Evolutionary conservation across 441 rosid genomes (phyloP).

Genomic region (Hypseocharis bilobata): DNA sequence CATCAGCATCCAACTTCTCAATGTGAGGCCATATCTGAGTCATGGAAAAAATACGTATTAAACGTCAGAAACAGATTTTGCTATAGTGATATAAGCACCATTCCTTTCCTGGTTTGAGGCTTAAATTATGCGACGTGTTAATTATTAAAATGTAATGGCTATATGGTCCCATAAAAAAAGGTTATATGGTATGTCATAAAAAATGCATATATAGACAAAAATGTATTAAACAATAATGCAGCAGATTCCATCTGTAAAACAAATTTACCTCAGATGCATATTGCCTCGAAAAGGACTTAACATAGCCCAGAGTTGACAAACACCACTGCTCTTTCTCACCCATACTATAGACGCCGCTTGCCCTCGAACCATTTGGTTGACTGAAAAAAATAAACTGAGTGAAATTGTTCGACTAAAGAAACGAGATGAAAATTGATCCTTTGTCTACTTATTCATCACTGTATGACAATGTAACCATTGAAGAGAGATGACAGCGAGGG

Average conservation of each 20-base stretch:
- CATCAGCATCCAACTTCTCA: slow-evolving; percentile 66
- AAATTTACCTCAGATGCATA: slow-evolving; percentile 82
- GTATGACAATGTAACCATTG: neutral
- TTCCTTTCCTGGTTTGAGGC: neutral
- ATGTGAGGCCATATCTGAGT: slow-evolving; percentile 75
- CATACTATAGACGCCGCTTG: slow-evolving; percentile 29
- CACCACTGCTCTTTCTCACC: slow-evolving; percentile 96
- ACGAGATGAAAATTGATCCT: neutral
- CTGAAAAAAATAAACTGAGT: slow-evolving; percentile 29
- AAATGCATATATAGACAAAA: neutral
- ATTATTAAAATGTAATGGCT: neutral
- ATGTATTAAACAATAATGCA: neutral
- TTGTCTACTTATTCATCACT: neutral
- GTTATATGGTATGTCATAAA: neutral
- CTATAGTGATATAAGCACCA: neutral
- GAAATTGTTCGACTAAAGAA: neutral
- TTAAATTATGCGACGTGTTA: neutral
- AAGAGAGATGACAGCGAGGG: neutral
- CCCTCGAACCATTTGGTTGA: slow-evolving; percentile 40
- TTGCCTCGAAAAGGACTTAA: slow-evolving; percentile 82
- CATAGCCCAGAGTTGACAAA: slow-evolving; percentile 78
- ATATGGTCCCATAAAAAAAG: neutral
- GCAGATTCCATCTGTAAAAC: neutral
- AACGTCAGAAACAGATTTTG: slow-evolving; percentile 9
- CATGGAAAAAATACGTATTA: slow-evolving; percentile 10